Evolutionary conservation across 495 filamentous ascomycete species (phyloP).

Genomic region (Friedmanniomyces endolithicus): DNA sequence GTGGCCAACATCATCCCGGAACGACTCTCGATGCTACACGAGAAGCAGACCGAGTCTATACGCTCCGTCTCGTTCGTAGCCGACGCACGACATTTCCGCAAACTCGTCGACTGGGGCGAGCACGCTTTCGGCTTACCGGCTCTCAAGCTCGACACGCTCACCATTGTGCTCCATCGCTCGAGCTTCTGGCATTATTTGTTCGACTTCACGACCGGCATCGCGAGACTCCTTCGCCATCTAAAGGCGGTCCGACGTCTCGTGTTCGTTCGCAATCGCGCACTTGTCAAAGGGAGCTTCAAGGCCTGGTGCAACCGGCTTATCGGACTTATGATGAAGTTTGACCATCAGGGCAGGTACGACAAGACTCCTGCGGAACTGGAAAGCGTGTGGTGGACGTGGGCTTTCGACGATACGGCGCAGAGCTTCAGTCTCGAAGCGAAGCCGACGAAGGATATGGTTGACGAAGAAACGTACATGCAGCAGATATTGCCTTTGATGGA

Average conservation of each 20-base stretch:
- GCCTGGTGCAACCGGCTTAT: slow-evolving; percentile 26
- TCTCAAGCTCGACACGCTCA: slow-evolving; percentile 20
- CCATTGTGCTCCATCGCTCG: slow-evolving; percentile 22
- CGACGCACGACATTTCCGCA: slow-evolving; percentile 20
- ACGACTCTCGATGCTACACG: slow-evolving; percentile 10
- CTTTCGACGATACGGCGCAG: slow-evolving; percentile 19
- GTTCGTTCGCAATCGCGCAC: slow-evolving; percentile 25
- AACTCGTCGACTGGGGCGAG: slow-evolving; percentile 20
- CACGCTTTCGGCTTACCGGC: slow-evolving; percentile 20
- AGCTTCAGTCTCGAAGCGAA: slow-evolving; percentile 17
- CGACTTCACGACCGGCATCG: slow-evolving; percentile 22
- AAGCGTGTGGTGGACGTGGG: slow-evolving; percentile 27
- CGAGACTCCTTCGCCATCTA: slow-evolving; percentile 21
- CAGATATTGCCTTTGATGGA: slow-evolving; percentile 21
- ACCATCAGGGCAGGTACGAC: slow-evolving; percentile 24
- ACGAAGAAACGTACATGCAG: slow-evolving; percentile 22
- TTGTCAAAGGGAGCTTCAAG: slow-evolving; percentile 24
- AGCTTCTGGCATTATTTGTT: slow-evolving; percentile 24
- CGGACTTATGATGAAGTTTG: slow-evolving; percentile 25
- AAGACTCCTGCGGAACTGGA: slow-evolving; percentile 12
- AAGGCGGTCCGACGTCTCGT: slow-evolving; percentile 18
- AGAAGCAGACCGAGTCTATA: slow-evolving; percentile 17
- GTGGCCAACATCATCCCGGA: slow-evolving; percentile 9
- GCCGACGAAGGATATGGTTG: slow-evolving; percentile 20
- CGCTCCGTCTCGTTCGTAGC: slow-evolving; percentile 23